Base-by-base conservation (phyloP, 2,329 filamentous ascomycete genomes). In the Aspergillus tanneri region DNA sequence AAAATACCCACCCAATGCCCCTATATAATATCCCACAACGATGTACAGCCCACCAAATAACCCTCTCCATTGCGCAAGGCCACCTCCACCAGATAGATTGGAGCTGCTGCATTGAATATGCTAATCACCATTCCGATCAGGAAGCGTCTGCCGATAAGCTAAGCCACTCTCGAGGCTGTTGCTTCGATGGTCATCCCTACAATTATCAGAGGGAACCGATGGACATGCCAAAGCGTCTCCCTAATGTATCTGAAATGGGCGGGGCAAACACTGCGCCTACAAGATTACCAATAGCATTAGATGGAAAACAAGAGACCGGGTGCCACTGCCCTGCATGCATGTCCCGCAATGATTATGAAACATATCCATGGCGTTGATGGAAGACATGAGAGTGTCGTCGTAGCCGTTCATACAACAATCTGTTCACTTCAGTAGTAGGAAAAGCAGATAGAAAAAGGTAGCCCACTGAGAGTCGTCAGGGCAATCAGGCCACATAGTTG, bases 281-380 rank as follows among this genome's bases (percentile, higher is more conserved):
- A 62, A 76, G 74, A 44, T 73, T 72, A 14, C 72, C 74, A 35
- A 76, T 61, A 23, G 47, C 42, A 27, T n/a, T 49, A 74, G 21
- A 77, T 74, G 21, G 72, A 67, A 28, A 76, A 75, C 4, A 75
- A 67, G 11, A 76, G 66, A 10, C 74, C 74, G 0, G n/a, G 73
- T 76, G 12, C 66, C 43, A 18, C 70, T 68, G 7, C 72, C 72
- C 11, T 58, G 56, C 43, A 52, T 49, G 10, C 68, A 57, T 9
- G 72, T 57, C 16, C 59, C 58, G 43, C 72, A 76, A 49, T 75
- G 75, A 4, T 56, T 41, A 2, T 66, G 72, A 44, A 72, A 76
- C 42, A 72, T 70, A 0, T 68, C 67, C 16, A 76, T 56, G 10
- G 69, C 70, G 53, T 76, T 76, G 37, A 77, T 70, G 8, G 69